A percentile compares a stretch with the other conserved stretches of the same genome.
phyloP scores from a whole-genome alignment of 441 rosid species.

The Eutrema salsugineum region DNA sequence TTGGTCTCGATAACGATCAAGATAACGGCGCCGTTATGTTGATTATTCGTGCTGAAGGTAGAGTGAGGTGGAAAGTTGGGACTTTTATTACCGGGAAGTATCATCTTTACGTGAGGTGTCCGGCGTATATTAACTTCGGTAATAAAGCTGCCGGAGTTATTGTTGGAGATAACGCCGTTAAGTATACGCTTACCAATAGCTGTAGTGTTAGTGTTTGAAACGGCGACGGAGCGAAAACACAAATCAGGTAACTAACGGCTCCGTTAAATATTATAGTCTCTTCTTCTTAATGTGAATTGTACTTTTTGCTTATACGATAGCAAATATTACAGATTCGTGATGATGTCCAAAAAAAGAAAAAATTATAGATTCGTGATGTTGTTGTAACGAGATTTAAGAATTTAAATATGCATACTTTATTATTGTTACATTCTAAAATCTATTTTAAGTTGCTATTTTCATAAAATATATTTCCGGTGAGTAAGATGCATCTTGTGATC shows the following conservation, averaged over 20 bases:
- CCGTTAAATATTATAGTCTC: conserved; percentile 5
- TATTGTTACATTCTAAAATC: background rate
- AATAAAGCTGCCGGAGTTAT: conserved; percentile 36
- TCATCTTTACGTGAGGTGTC: conserved; percentile 58
- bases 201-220: conserved; percentile 70
- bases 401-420: conserved; percentile 7
- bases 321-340: conserved; percentile 19
- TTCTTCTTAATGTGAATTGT: conserved; percentile 17
- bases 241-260: background rate
- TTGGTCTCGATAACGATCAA: conserved; percentile 43
- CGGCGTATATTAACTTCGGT: conserved; percentile 47
- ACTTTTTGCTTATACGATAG: conserved; percentile 26
- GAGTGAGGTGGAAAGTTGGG: conserved; percentile 80
- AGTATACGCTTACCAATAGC: conserved; percentile 41
- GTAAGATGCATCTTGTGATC: conserved; percentile 14
- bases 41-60: conserved; percentile 63
- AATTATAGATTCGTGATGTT: conserved; percentile 15
- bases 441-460: background rate
- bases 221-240: background rate
- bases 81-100: conserved; percentile 54
- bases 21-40: conserved; percentile 37
- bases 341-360: background rate
- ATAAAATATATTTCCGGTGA: background rate
- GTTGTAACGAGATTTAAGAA: conserved; percentile 9
- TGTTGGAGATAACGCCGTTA: conserved; percentile 54